Evolutionary conservation across 352 stramenopile genomes (phyloP).

Genomic region (Pythium rishiriense): DNA sequence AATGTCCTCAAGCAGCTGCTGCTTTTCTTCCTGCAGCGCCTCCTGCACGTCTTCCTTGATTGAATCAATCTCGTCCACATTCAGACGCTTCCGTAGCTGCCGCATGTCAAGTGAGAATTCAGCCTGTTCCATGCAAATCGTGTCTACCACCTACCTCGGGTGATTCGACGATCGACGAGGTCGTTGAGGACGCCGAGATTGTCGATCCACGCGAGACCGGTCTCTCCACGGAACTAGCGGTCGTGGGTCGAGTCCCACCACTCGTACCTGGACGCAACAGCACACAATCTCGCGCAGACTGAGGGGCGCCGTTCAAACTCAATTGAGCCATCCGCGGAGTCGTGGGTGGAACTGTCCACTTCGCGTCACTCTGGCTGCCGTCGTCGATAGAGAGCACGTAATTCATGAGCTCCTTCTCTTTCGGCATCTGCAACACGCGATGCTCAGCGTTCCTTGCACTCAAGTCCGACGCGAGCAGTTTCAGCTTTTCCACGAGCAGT

Average conservation of each 20-base stretch:
- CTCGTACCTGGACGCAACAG: constrained; percentile 59
- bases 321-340: constrained; percentile 55
- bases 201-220: constrained; percentile 70
- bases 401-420: constrained; percentile 57
- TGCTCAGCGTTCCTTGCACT: constrained; percentile 17
- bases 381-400: constrained; percentile 45
- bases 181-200: constrained; percentile 38
- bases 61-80: constrained; percentile 74
- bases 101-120: not conserved
- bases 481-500: constrained; percentile 75
- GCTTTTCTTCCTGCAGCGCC: constrained; percentile 55
- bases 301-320: not conserved
- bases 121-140: not conserved
- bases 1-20: constrained; percentile 76
- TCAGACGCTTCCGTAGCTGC: constrained; percentile 48
- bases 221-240: constrained; percentile 42
- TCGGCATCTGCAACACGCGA: constrained; percentile 24
- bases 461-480: constrained; percentile 58
- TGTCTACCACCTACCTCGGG: constrained; percentile 36
- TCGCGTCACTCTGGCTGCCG: not conserved
- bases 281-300: constrained; percentile 17
- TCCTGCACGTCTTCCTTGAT: constrained; percentile 62
- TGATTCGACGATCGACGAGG: constrained; percentile 56
- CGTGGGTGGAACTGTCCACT: constrained; percentile 19
- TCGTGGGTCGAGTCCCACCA: constrained; percentile 35